A percentile compares a stretch with the other conserved stretches of the same genome.
Conservation (phyloP, 1,139 yeast genomes). For the Debaryomyces subglobosus region DNA sequence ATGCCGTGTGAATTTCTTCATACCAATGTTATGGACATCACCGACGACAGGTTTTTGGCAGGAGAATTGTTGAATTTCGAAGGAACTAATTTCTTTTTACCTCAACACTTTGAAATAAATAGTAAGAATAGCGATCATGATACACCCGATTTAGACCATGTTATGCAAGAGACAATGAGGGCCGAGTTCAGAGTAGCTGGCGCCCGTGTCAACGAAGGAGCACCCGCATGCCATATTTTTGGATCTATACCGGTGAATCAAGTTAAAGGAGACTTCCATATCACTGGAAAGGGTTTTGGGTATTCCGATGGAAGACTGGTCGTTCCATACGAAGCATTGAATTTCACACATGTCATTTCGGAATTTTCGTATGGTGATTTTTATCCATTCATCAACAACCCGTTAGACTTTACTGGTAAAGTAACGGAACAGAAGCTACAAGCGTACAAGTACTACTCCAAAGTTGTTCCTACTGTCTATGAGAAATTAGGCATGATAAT, state of each 20-base stretch:
- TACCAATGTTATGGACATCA: slow-evolving; percentile 75
- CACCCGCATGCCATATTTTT: slow-evolving; percentile 85
- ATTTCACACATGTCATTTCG: slow-evolving; percentile 81
- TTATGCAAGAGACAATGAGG: slow-evolving; percentile 63
- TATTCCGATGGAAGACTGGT: slow-evolving; percentile 48
- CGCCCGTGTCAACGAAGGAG: slow-evolving; percentile 45
- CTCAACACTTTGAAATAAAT: slow-evolving; percentile 46
- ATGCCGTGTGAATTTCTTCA: slow-evolving; percentile 82
- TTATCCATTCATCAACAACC: slow-evolving; percentile 83
- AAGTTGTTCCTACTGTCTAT: slow-evolving; percentile 84
- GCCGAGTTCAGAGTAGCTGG: slow-evolving; percentile 61
- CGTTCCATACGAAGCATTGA: slow-evolving; percentile 53
- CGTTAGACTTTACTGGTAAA: slow-evolving; percentile 76
- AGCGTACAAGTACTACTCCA: slow-evolving; percentile 64
- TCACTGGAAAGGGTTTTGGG: slow-evolving; percentile 76
- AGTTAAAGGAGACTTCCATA: slow-evolving; percentile 83
- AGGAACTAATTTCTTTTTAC: slow-evolving; percentile 60
- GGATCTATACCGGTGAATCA: slow-evolving; percentile 88
- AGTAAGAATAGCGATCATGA: slow-evolving; percentile 49
- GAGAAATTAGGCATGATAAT: slow-evolving; percentile 70
- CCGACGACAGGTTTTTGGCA: slow-evolving; percentile 79
- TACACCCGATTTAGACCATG: slow-evolving; percentile 70
- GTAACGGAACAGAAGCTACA: slow-evolving; percentile 48
- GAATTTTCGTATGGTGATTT: slow-evolving; percentile 92
- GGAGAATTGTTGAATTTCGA: slow-evolving; percentile 71